Evolutionary conservation across 2,329 filamentous ascomycete species (phyloP).

Genomic region (Zymoseptoria passerinii): DNA sequence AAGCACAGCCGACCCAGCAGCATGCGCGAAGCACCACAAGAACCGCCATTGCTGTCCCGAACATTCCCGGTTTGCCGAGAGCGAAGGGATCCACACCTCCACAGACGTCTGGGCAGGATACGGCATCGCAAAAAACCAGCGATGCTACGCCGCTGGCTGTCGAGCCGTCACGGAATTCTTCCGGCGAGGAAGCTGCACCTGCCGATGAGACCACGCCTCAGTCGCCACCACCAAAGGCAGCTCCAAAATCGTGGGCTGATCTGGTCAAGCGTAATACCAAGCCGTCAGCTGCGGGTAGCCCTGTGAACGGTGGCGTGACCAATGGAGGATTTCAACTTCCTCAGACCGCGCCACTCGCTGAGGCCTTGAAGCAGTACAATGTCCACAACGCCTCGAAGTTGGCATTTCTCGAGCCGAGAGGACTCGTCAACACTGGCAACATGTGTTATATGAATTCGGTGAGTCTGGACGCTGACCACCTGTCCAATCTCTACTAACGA

Average conservation of each 20-base stretch:
- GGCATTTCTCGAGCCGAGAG: slow-evolving; percentile 81
- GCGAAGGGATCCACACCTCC: slow-evolving; percentile 31
- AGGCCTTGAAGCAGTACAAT: slow-evolving; percentile 67
- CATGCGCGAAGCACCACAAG: slow-evolving; percentile 35
- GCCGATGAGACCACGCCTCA: slow-evolving; percentile 27
- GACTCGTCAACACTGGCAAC: slow-evolving; percentile 92
- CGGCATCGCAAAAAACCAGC: slow-evolving; percentile 2
- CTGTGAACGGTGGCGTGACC: slow-evolving; percentile 19
- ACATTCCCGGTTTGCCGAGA: slow-evolving; percentile 43
- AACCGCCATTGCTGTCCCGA: slow-evolving; percentile 43
- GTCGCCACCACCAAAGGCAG: slow-evolving; percentile 22
- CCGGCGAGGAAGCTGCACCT: not conserved
- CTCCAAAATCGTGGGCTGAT: slow-evolving; percentile 58
- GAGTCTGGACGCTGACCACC: slow-evolving; percentile 36
- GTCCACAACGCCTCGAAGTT: slow-evolving; percentile 58
- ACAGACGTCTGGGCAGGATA: slow-evolving; percentile 28
- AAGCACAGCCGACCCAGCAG: slow-evolving; percentile 23
- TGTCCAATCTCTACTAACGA: not conserved
- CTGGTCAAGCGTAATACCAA: slow-evolving; percentile 48
- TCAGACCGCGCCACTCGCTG: slow-evolving; percentile 51
- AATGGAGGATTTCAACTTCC: slow-evolving; percentile 33
- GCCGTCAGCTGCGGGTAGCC: slow-evolving; percentile 26
- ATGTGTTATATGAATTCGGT: slow-evolving; percentile 99
- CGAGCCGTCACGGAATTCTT: not conserved
- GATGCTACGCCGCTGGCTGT: slow-evolving; percentile 10